Evolutionary conservation across 208 protist species (phyloP), one percentile per base, ranked within the genome.

Genomic region (Leptomonas seymouri): DNA sequence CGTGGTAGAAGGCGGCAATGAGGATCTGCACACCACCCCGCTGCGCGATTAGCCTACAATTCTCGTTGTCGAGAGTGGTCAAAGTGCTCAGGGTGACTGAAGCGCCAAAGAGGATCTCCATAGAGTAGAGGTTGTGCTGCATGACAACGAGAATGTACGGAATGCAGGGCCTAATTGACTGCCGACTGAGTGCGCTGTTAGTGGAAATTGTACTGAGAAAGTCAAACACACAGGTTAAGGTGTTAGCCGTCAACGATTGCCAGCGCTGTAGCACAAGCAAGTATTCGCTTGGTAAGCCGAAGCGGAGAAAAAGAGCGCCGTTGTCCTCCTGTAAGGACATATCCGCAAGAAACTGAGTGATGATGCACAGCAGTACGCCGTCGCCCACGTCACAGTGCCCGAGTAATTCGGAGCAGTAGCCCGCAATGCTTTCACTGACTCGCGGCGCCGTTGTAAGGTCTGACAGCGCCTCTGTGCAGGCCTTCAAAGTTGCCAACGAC

Each of bases 271-370:
- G 69, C 46, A 96, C 45, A 11, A 91, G 23, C 28, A 93, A 67
- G 67, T 86, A 94, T 25, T 67, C 78, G 39, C 77, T 63, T 20
- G 83, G 81, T 16, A 93, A 49, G 31, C 86, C 88, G 69, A 87
- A 91, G 27, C 71, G 76, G 30, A 71, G 58, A 27, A 87, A 75
- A 28, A 88, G 18, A 18, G 44, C 56, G 28, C 73, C 80, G 65
- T 93, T 93, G 34, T 90, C 86, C n/a, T 91, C 84, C 12, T 62
- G 75, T 59, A 93, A 79, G 36, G 78, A 93, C 56, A 85, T 69
- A 44, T 87, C 81, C 3, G 85, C 74, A 30, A 94, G 59, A 58
- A 96, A 75, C 49, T 75, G 75, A 7, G 89, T 62, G 25, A 62
- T 7, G 18, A 61, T 18, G 44, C 64, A 61, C 49, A 71, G 51